Base-by-base conservation (phyloP, 495 filamentous ascomycete species). In the Penicillium argentinense region DNA sequence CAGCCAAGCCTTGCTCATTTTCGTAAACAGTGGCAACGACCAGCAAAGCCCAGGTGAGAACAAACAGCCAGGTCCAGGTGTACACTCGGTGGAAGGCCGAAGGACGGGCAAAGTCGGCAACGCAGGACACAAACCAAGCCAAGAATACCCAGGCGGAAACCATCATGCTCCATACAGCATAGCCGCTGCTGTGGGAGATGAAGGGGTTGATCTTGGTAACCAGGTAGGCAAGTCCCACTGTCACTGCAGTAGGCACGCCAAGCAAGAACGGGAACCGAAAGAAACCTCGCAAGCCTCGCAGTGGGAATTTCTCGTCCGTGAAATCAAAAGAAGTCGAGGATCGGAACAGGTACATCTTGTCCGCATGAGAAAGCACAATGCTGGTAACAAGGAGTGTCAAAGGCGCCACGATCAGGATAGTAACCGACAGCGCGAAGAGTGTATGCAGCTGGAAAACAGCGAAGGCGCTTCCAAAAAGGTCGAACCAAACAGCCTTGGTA, bases 141-240 rank as follows among this genome's bases (percentile, higher is more conserved):
- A 85, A 51, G 51, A 84, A 82, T 53, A 91, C 78, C 77, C 89
- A 97, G 12, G 86, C 76, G 12, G 86, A 84, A 2, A 96, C 54
- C 78, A 89, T 87, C 86, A 92, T 95, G 45, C 81, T 82, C 84
- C 84, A 87, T 1, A 97, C 88, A 2, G 88, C 77, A 53, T 91
- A 96, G 48, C 82, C 77, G 54, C 84, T 91, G 63, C 89, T 88
- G 65, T 96, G 93, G 13, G 92, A 70, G 53, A 97, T 88, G 49
- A 84, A 76, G 3, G 91, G 91, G 57, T 98, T 97, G 59, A 91
- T 60, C 66, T 90, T 95, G 18, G 75, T 78, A 27, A 95, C 53
- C 51, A 97, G 65, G 56, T 86, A 89, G 8, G 87, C 88, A 45
- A 87, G 67, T 1, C 80, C 89, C n/a, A 93, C 63, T 2, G 83